Base-by-base conservation (phyloP, 1,139 yeast species). In the Zygoascus sp. region DNA sequence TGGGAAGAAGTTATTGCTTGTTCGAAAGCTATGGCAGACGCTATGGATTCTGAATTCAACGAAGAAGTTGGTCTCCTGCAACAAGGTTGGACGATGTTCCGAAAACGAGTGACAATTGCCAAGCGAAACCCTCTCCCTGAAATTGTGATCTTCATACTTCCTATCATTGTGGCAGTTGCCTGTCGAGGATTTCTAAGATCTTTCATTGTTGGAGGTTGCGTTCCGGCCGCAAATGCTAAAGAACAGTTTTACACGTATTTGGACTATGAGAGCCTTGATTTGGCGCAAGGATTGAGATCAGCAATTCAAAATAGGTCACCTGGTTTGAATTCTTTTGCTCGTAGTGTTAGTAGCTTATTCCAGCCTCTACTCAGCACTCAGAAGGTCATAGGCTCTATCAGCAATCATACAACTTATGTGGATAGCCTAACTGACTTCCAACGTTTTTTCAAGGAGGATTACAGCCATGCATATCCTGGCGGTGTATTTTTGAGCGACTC, bases 141-240 rank as follows among this genome's bases (percentile, higher is more conserved):
- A 21, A 44, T 63, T 28, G 61, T 58, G 9, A 53, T 60, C 23
- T 56, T 63, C 36, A 21, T 57, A 7, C 40, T 65, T 4, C 69
- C 69, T 0, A 50, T 65, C 22, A 43, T 65, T 20, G 69, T 65
- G 5, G 63, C 63, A 15, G 58, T 52, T 28, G 65, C 62, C n/a
- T 53, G 62, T 3, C 43, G 59, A 17, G 44, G 58, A 2, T 65
- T 64, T 46, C 43, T 63, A 16, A 46, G 49, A 2, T 48, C 51
- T 16, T 63, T 59, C 44, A 45, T 52, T 13, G 60, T 58, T 6
- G 37, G 59, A 5, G 53, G 55, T n/a, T 62, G 65, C 43, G 46
- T 50, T 6, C 52, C 58, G 7, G 45, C 48, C 11, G 51, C 49
- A 5, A 53, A 49, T 9, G 52, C 51, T 41, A 38, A 48, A 21